Percentiles rank a stretch among this genome's conserved stretches.
phyloP scores from a whole-genome alignment of 495 filamentous ascomycete genomes.

The Xanthoparmelia taractica region DNA sequence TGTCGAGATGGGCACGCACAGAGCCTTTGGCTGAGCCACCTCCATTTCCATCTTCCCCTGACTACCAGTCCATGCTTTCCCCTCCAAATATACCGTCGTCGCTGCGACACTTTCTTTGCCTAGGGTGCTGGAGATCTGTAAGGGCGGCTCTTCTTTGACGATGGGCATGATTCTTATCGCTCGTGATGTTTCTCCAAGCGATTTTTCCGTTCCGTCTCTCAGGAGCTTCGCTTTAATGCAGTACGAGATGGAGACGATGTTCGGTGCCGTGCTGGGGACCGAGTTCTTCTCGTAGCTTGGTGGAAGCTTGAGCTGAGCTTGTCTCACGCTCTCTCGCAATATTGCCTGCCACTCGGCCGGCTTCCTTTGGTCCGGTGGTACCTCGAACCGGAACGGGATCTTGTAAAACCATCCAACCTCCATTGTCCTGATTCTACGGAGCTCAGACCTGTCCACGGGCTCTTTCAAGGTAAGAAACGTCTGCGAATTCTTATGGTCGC shows the following conservation, averaged over 20 bases:
- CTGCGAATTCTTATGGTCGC: not conserved
- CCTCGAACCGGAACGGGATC: not conserved
- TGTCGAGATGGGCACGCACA: not conserved
- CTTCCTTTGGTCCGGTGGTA: not conserved
- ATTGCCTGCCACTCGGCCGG: not conserved
- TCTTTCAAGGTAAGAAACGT: not conserved
- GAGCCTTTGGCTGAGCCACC: not conserved
- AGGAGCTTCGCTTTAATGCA: constrained; percentile 1
- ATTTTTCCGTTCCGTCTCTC: not conserved
- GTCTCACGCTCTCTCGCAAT: not conserved
- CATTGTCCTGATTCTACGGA: not conserved
- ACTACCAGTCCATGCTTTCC: not conserved
- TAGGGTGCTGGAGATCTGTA: not conserved
- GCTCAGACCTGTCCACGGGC: not conserved
- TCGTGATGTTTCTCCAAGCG: not conserved
- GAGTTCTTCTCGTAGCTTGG: not conserved
- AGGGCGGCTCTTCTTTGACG: not conserved
- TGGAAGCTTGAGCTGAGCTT: not conserved
- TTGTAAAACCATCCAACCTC: not conserved
- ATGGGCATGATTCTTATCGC: not conserved
- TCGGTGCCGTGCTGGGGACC: not conserved
- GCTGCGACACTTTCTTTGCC: not conserved
- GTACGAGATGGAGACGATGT: constrained; percentile 8
- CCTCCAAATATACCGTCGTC: not conserved
- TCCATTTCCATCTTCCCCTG: not conserved